Evolutionary conservation across 2,329 filamentous ascomycete species (phyloP).

Genomic region (Xylariomycetidae sp.): DNA sequence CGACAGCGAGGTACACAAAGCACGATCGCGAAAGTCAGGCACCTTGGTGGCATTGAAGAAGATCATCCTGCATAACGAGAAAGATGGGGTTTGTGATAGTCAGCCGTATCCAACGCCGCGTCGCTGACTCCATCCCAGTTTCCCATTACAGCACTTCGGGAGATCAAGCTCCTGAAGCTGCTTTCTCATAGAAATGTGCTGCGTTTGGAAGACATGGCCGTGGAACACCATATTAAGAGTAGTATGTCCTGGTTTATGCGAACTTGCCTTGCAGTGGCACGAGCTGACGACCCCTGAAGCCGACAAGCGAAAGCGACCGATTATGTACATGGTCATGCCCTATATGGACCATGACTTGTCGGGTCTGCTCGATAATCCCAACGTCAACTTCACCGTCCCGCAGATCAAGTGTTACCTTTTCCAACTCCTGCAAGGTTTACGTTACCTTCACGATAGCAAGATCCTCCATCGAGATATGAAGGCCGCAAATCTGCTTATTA

Average conservation of each 20-base stretch:
- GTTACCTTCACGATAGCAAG: constrained; percentile 81
- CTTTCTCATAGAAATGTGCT: constrained; percentile 88
- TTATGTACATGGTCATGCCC: constrained; percentile 97
- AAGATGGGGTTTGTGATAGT: constrained; percentile 66
- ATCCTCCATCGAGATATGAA: constrained; percentile 99
- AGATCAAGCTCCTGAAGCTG: constrained; percentile 95
- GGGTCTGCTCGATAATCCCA: constrained; percentile 89
- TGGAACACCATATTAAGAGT: constrained; percentile 56
- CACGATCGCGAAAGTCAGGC: constrained; percentile 67
- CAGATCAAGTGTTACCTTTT: constrained; percentile 98
- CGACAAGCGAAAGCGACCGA: constrained; percentile 73
- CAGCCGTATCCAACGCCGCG: constrained; percentile 1
- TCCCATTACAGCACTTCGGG: constrained; percentile 93
- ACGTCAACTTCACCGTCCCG: constrained; percentile 76
- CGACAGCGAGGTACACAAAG: constrained; percentile 80
- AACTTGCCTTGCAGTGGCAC: constrained; percentile 4
- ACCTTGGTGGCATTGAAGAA: constrained; percentile 87
- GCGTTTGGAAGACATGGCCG: constrained; percentile 88
- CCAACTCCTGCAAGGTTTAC: constrained; percentile 82
- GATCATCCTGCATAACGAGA: constrained; percentile 99
- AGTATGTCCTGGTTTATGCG: constrained; percentile 16
- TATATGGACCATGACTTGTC: constrained; percentile 99
- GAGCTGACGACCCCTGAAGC: constrained; percentile 36
- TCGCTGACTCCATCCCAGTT: constrained; percentile 48
- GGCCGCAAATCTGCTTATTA: constrained; percentile 94